These are phyloP conservation scores for Elsinoe necatrix DNA, from an alignment of 2,329 filamentous ascomycete genomes.

Conservation along the genomic window DNA sequence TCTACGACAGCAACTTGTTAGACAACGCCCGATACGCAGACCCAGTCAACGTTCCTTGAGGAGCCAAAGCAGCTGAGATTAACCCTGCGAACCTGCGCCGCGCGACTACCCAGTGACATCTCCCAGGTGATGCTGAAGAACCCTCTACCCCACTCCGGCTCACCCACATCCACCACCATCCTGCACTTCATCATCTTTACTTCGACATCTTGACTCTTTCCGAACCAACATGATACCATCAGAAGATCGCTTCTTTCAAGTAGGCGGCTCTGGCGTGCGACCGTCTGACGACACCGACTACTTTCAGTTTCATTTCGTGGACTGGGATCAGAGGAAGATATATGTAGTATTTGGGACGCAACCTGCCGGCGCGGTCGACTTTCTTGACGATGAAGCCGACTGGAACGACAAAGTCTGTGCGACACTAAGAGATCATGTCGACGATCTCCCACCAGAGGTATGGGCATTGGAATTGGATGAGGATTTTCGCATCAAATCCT, in stretches of 20 bases:
- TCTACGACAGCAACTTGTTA: too few relatives aligned
- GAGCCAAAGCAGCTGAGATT: too few relatives aligned
- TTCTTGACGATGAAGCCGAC: neutral
- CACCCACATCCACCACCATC: too few relatives aligned
- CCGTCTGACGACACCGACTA: neutral
- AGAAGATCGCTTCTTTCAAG: neutral
- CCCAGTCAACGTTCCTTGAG: too few relatives aligned
- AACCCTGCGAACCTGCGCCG: too few relatives aligned
- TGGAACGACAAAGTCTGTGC: neutral
- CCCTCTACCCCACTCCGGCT: too few relatives aligned
- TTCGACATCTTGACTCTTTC: neutral
- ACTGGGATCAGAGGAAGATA: slow-evolving; percentile 9
- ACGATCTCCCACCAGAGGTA: neutral
- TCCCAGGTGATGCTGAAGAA: too few relatives aligned
- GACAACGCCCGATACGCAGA: too few relatives aligned
- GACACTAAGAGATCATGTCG: neutral
- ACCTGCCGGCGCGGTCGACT: neutral
- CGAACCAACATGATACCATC: neutral
- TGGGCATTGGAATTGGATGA: neutral
- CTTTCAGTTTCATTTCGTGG: neutral
- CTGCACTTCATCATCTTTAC: too few relatives aligned
- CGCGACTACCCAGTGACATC: too few relatives aligned
- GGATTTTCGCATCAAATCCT: neutral
- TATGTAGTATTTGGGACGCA: neutral
- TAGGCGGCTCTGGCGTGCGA: neutral